Conservation (phyloP, 1,139 yeast genomes). For the Saccharomyces hybrid region DNA sequence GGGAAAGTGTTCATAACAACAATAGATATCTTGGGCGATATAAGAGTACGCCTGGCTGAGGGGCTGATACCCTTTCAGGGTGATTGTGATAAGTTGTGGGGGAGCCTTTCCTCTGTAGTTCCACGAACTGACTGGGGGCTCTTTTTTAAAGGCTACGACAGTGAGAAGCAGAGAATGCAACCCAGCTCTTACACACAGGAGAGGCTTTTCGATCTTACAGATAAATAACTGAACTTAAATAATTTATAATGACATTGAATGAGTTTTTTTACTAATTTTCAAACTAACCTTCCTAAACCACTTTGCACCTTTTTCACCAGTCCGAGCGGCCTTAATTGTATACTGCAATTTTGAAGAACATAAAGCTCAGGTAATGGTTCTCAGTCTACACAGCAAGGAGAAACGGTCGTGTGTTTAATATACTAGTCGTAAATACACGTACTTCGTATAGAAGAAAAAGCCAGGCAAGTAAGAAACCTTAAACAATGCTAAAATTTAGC, state of each 20-base stretch:
- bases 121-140: conserved; percentile 1
- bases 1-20: neutral
- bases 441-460: neutral
- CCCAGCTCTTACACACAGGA: neutral
- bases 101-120: neutral
- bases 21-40: neutral
- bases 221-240: neutral
- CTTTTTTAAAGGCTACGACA: neutral
- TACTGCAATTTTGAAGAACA: neutral
- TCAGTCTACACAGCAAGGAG: neutral
- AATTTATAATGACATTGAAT: neutral
- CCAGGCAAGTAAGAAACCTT: neutral
- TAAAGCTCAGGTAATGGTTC: neutral
- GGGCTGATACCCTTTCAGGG: neutral
- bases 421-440: neutral
- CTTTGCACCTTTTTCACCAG: neutral
- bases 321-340: neutral
- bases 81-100: neutral
- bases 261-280: neutral
- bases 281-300: neutral
- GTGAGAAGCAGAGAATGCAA: neutral
- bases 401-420: neutral
- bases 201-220: neutral
- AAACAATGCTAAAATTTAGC: neutral
- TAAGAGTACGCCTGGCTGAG: neutral